These are phyloP conservation scores for Malassezia caprae DNA, from an alignment of 1,284 basidiomycete genomes.

Conservation along the genomic window DNA sequence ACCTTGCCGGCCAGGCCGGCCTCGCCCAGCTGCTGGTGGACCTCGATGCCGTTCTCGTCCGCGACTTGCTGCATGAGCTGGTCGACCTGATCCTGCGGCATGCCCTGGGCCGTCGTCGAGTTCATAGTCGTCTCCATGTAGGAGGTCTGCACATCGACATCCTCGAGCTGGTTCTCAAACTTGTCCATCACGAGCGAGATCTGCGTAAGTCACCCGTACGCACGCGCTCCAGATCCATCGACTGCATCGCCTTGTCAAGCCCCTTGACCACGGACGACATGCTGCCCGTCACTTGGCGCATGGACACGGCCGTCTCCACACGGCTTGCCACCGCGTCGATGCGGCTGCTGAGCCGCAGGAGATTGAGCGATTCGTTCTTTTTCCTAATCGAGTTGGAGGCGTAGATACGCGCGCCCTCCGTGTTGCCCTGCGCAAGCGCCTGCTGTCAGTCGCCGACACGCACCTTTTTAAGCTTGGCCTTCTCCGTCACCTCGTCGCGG, in stretches of 20 bases:
- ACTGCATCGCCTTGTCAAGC: slow-evolving; percentile 99
- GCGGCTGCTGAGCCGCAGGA: slow-evolving; percentile 50
- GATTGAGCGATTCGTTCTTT: slow-evolving; percentile 85
- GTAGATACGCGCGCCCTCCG: slow-evolving; percentile 95
- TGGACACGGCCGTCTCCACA: slow-evolving; percentile 98
- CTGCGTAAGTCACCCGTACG: slow-evolving; percentile 53
- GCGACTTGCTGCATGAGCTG: slow-evolving; percentile 82
- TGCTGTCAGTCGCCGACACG: slow-evolving; percentile 47
- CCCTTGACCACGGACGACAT: slow-evolving; percentile 94
- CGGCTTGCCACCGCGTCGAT: slow-evolving; percentile 93
- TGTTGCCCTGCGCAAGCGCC: slow-evolving; percentile 94
- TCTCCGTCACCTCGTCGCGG: slow-evolving; percentile 43
- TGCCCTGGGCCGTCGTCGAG: slow-evolving; percentile 79
- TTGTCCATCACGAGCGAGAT: slow-evolving; percentile 99
- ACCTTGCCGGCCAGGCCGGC: slow-evolving; percentile 58
- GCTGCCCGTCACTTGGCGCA: slow-evolving; percentile 73
- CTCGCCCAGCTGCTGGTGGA: slow-evolving; percentile 75
- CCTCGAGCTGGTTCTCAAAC: slow-evolving; percentile 91
- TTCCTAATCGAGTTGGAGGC: slow-evolving; percentile 97
- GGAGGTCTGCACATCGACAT: slow-evolving; percentile 92
- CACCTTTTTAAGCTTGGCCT: slow-evolving; percentile 46
- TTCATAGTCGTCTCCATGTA: slow-evolving; percentile 98
- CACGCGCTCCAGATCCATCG: slow-evolving; percentile 93
- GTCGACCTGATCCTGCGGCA: slow-evolving; percentile 95
- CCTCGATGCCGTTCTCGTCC: slow-evolving; percentile 91